Conservation (phyloP, 2,329 filamentous ascomycete species). For the Stachybotrys echinatus region DNA sequence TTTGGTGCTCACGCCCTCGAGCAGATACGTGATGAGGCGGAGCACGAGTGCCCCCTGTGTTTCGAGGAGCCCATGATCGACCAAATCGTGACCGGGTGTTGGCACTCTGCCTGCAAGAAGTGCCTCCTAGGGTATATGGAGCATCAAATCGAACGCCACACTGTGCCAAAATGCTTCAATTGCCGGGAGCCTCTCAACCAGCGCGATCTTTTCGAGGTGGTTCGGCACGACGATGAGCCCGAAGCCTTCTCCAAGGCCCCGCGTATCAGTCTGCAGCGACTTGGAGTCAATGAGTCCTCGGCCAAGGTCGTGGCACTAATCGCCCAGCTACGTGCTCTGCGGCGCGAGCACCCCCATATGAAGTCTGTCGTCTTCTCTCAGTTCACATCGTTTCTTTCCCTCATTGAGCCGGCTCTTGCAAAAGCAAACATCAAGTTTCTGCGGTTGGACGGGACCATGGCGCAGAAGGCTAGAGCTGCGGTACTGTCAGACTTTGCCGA, state of each 20-base stretch:
- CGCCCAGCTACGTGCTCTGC: constrained; percentile 64
- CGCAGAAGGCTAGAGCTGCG: constrained; percentile 75
- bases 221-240: constrained; percentile 65
- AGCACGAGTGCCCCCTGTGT: constrained; percentile 90
- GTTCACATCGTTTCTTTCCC: constrained; percentile 91
- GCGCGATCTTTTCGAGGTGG: constrained; percentile 86
- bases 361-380: constrained; percentile 96
- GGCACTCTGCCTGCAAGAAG: constrained; percentile 94
- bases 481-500: constrained; percentile 70
- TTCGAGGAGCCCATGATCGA: constrained; percentile 94
- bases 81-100: constrained; percentile 91
- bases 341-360: constrained; percentile 58
- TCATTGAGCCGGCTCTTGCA: constrained; percentile 77
- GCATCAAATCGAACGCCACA: constrained; percentile 73
- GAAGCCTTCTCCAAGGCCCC: constrained; percentile 38
- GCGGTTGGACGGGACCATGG: constrained; percentile 88
- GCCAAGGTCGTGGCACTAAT: constrained; percentile 84
- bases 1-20: constrained; percentile 85
- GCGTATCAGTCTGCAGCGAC: constrained; percentile 55
- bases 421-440: constrained; percentile 70
- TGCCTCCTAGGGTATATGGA: constrained; percentile 88
- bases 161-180: constrained; percentile 79
- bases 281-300: constrained; percentile 65
- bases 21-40: constrained; percentile 85
- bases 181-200: constrained; percentile 79